phyloP scores from a whole-genome alignment of 1,284 basidiomycete genomes.

The Puccinia triticina region DNA sequence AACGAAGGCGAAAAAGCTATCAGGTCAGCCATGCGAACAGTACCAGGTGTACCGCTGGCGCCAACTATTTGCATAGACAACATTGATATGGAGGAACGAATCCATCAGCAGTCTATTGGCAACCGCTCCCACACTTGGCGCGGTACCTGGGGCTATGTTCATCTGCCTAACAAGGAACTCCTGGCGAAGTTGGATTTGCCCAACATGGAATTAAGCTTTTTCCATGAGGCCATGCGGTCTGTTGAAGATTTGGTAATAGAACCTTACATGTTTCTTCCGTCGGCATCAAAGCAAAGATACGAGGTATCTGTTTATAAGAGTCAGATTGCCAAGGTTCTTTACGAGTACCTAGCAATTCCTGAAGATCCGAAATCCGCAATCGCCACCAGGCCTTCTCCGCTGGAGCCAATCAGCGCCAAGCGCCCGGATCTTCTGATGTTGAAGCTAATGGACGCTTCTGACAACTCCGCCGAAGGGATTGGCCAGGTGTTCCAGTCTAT shows the following conservation, averaged over 20 bases:
- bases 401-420: constrained; percentile 16
- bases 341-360: neutral
- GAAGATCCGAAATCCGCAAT: neutral
- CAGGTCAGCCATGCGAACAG: neutral
- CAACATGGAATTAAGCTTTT: neutral
- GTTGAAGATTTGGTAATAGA: neutral
- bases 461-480: constrained; percentile 25
- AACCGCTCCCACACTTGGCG: neutral
- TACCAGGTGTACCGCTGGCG: neutral
- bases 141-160: constrained; percentile 14
- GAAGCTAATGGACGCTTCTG: constrained; percentile 11
- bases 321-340: constrained; percentile 5
- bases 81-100: constrained; percentile 4
- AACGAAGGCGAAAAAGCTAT: neutral
- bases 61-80: constrained; percentile 27
- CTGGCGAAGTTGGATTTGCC: neutral
- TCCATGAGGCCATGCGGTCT: neutral
- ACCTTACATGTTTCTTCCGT: constrained; percentile 14
- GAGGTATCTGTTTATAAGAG: neutral
- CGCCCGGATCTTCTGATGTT: neutral
- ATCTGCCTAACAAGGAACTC: neutral
- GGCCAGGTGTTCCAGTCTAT: constrained; percentile 21
- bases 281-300: neutral
- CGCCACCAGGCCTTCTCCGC: neutral
- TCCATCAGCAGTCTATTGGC: neutral